Conservation (phyloP, 352 stramenopile genomes). For the Phytophthora multivora region DNA sequence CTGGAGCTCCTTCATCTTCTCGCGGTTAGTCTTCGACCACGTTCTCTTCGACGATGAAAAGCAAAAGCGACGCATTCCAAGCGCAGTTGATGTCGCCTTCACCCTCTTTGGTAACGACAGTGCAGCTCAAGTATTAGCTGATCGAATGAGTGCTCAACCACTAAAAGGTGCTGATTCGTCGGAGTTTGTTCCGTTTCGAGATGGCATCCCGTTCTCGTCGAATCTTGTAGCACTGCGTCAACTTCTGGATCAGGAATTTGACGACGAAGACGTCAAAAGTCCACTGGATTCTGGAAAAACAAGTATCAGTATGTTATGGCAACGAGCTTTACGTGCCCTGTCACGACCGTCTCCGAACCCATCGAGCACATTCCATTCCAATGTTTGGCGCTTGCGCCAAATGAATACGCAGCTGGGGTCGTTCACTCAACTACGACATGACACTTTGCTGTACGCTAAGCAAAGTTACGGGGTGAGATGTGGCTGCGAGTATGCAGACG, state of each 20-base stretch:
- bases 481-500: constrained; percentile 29
- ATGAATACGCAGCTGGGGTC: constrained; percentile 39
- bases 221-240: constrained; percentile 29
- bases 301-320: constrained; percentile 31
- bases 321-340: constrained; percentile 22
- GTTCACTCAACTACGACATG: constrained; percentile 34
- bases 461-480: constrained; percentile 14
- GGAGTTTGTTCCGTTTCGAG: constrained; percentile 16
- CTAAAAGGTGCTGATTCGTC: not conserved
- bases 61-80: constrained; percentile 25
- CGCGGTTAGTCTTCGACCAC: constrained; percentile 30
- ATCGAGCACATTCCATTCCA: constrained; percentile 20
- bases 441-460: constrained; percentile 34
- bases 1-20: constrained; percentile 36
- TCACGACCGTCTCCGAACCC: constrained; percentile 21
- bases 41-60: constrained; percentile 14
- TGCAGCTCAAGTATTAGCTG: constrained; percentile 15
- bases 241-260: constrained; percentile 21
- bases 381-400: constrained; percentile 10
- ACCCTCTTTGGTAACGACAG: constrained; percentile 25
- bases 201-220: constrained; percentile 23
- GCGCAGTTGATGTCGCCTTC: constrained; percentile 30
- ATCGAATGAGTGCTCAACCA: constrained; percentile 1
- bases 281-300: not conserved
- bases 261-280: not conserved